Evolutionary conservation across 768 basidiomycete genomes (phyloP), one percentile per base, ranked within the genome.

Genomic region (Favolaschia claudopus): DNA sequence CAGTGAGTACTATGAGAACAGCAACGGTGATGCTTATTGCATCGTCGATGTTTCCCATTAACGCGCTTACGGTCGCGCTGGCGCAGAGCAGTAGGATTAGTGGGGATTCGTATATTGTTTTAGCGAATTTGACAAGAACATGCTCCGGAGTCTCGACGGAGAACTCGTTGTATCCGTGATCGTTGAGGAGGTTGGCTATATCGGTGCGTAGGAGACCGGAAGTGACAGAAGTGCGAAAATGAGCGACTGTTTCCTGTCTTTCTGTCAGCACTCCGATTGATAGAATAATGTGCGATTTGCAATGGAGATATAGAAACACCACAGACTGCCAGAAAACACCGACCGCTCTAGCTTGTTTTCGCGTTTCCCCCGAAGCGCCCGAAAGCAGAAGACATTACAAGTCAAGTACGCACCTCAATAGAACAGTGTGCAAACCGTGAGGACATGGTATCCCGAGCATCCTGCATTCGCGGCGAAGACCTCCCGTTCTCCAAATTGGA

Each of bases 11-110:
- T 55, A 98, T 98, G 27, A 93, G 75, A 17, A 99, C 91, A 25
- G 96, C 96, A 10, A 96, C 82, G 2, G 91, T 89, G 60, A 99
- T 98, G 69, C 94, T 96, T 64, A 95, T 76, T 6, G 96, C 96
- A 69, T 99, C 96, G 70, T 99, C 95, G 32, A 92, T 76, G 67
- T 97, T 96, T n/a, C 96, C 96, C 88, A 98, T 93, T 44, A 95
- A 70, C 3, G 91, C 92, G 69, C 94, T 96, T 36, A 98, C 87
- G 17, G 84, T 79, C 0, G 96, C 95, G 70, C 95, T 97, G 25
- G 87, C 96, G 58, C 96, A 90, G 32, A 99, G 79, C 3, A 99
- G 80, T 22, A 99, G 77, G 69, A 96, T 97, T 4, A 99, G 77
- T 2, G 96, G 96, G 69, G 88, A 93, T 76, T 98, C 96, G 73